Evolutionary conservation across 257 asterid genomes (phyloP), one percentile per base, ranked within the genome.

Genomic region (Primulina eburnea): DNA sequence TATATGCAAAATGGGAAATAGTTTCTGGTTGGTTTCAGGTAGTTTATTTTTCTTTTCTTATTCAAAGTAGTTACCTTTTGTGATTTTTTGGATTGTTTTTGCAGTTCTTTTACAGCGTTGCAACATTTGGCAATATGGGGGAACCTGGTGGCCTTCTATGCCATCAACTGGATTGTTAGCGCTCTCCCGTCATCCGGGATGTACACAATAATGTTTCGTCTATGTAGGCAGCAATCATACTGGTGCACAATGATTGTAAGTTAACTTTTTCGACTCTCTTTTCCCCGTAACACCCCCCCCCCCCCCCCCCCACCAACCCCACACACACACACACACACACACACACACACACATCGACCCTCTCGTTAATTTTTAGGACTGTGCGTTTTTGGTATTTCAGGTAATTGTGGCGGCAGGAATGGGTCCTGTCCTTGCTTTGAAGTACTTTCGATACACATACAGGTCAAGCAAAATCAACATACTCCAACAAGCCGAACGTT

Each of bases 61-160:
- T 32, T 32, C 4, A 28, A 3, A 32, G 7, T 5, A 32, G 34
- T 32, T 32, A 32, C 34, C 34, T 32, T 32, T 32, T 32, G 33
- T 52, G 40, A 53, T 63, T 43, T 74, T 65, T 21, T 67, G 17
- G 5, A 58, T 66, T 73, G 78, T 60, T 77, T 73, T 70, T 70
- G 21, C 95, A 93, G 99, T 73, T 93, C 97, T 69, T 93, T 89
- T 83, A 87, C 99, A 66, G 57, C 81, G 30, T 73, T 90, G 86
- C 99, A 93, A 82, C 97, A 89, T 80, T 61, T 89, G 43, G 99
- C 97, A 20, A 90, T 93, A 62, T 93, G 99, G 99, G 99, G 97
- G 77, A 93, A 93, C 76, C 88, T 93, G 75, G 76, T 89, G n/a
- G 95, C 77, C 6, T 93, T 93, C 68, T 93, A 93, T 66, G 83